Conservation (phyloP, 1,139 yeast species). For the Wickerhamiella infanticola region DNA sequence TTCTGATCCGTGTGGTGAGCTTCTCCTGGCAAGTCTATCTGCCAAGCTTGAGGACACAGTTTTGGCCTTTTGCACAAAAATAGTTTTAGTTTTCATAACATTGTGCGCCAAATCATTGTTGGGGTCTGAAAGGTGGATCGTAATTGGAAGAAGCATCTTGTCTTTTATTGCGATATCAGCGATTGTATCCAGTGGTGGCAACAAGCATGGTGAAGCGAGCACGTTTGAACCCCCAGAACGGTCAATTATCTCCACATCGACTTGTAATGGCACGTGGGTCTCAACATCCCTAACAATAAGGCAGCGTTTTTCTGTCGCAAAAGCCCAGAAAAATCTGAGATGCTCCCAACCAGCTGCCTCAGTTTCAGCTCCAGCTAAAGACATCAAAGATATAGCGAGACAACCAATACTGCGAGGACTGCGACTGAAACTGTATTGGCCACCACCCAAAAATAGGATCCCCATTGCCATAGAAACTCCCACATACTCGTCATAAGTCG, state of each 20-base stretch:
- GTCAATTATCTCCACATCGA: conserved; percentile 35
- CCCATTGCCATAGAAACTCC: conserved; percentile 78
- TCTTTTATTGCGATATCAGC: conserved; percentile 30
- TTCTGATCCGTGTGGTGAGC: background rate
- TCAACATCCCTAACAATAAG: conserved; percentile 57
- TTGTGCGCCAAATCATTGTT: background rate
- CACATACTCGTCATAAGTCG: conserved; percentile 57
- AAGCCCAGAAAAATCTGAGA: conserved; percentile 79
- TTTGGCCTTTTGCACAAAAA: conserved; percentile 5
- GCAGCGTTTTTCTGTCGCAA: conserved; percentile 71
- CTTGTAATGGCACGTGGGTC: conserved; percentile 27
- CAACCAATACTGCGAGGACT: conserved; percentile 46
- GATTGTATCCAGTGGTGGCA: conserved; percentile 46
- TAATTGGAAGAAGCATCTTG: conserved; percentile 17
- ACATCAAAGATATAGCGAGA: conserved; percentile 60
- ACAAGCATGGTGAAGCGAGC: conserved; percentile 43
- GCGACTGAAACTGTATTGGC: conserved; percentile 71
- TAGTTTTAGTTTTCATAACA: conserved; percentile 2
- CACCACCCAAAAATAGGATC: conserved; percentile 77
- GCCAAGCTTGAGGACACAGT: conserved; percentile 5
- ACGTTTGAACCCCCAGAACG: conserved; percentile 27
- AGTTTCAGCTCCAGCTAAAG: conserved; percentile 31
- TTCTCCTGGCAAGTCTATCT: conserved; percentile 5
- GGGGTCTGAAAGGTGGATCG: conserved; percentile 1
- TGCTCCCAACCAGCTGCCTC: conserved; percentile 64